phyloP scores from a whole-genome alignment of 495 filamentous ascomycete genomes.

The Xylaria grammica region DNA sequence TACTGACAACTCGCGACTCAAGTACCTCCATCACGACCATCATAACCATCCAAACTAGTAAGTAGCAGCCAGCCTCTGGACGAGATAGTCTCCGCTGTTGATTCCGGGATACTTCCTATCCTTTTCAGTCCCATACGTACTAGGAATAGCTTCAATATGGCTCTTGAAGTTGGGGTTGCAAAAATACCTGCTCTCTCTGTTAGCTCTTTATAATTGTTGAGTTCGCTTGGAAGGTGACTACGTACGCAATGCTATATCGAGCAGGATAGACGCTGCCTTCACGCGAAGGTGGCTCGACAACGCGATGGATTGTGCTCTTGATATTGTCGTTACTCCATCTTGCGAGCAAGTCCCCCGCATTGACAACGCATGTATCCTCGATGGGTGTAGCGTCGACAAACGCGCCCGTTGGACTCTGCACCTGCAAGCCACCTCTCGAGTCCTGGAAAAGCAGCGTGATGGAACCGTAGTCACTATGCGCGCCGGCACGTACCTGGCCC shows the following conservation, averaged over 20 bases:
- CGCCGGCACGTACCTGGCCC: slow-evolving; percentile 79
- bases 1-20: neutral
- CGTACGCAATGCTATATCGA: slow-evolving; percentile 71
- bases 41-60: slow-evolving; percentile 43
- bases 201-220: neutral
- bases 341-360: slow-evolving; percentile 87
- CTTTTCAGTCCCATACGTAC: slow-evolving; percentile 72
- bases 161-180: slow-evolving; percentile 87
- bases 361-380: slow-evolving; percentile 82
- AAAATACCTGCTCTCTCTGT: slow-evolving; percentile 70
- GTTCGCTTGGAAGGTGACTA: slow-evolving; percentile 7
- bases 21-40: neutral
- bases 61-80: slow-evolving; percentile 78
- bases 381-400: slow-evolving; percentile 88
- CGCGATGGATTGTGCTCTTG: slow-evolving; percentile 85
- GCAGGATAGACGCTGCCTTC: slow-evolving; percentile 60
- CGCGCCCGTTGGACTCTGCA: slow-evolving; percentile 72
- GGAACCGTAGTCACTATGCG: slow-evolving; percentile 88
- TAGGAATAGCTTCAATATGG: slow-evolving; percentile 83
- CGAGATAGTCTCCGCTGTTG: slow-evolving; percentile 81
- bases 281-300: slow-evolving; percentile 76
- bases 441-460: slow-evolving; percentile 94
- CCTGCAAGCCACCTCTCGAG: slow-evolving; percentile 79
- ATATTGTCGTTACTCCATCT: slow-evolving; percentile 92
- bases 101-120: slow-evolving; percentile 81